Conservation (phyloP, 345 rosid genomes). For the Draba incana region DNA sequence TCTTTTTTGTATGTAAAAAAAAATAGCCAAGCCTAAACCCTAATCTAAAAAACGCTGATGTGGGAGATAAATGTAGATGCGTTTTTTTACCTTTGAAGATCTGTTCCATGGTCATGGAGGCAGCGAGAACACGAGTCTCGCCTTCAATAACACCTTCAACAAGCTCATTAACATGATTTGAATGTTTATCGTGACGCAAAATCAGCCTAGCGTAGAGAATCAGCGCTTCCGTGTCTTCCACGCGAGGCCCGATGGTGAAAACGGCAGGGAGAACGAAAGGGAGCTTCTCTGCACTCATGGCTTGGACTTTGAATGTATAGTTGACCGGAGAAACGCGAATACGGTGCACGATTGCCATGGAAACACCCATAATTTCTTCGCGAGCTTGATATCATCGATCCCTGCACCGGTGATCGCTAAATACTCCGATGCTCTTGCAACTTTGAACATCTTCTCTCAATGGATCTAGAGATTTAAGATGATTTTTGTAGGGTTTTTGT, state of each 20-base stretch:
- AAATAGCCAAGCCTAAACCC: too few species aligned
- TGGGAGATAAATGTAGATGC: too few species aligned
- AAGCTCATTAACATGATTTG: slow-evolving; percentile 70
- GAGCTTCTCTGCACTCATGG: slow-evolving; percentile 92
- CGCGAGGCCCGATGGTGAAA: slow-evolving; percentile 79
- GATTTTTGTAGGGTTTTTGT: background rate
- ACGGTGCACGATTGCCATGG: slow-evolving; percentile 64
- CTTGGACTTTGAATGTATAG: slow-evolving; percentile 84
- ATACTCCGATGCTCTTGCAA: slow-evolving; percentile 61
- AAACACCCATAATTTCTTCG: slow-evolving; percentile 68
- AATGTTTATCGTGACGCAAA: slow-evolving; percentile 67
- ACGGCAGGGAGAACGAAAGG: slow-evolving; percentile 77
- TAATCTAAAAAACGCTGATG: too few species aligned
- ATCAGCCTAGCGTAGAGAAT: slow-evolving; percentile 65
- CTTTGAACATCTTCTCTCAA: slow-evolving; percentile 46
- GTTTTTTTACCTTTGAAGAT: slow-evolving; percentile 54
- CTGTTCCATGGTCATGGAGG: slow-evolving; percentile 92
- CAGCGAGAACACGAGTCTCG: slow-evolving; percentile 83
- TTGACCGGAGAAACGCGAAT: slow-evolving; percentile 74
- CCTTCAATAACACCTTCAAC: slow-evolving; percentile 87
- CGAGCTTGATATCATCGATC: slow-evolving; percentile 61
- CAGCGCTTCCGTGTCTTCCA: slow-evolving; percentile 55
- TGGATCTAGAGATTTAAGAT: background rate
- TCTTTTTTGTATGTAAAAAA: too few species aligned
- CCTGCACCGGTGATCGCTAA: slow-evolving; percentile 67